Conservation (phyloP, 2,329 filamentous ascomycete genomes). For the Knufia petricola region DNA sequence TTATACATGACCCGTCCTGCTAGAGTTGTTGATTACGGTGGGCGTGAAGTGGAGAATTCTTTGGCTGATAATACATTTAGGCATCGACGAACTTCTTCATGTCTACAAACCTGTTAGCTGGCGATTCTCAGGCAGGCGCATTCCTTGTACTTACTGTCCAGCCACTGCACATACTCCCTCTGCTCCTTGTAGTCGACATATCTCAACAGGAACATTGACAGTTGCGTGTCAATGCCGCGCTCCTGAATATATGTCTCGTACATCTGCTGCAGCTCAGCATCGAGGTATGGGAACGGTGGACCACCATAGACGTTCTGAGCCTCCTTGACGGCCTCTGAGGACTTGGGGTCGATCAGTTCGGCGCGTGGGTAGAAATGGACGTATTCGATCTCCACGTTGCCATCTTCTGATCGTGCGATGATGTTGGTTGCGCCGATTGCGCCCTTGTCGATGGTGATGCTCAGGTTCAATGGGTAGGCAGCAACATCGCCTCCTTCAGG, state of each 20-base stretch:
- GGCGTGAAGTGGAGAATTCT: background rate
- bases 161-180: constrained; percentile 87
- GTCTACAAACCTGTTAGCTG: constrained; percentile 37
- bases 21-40: background rate
- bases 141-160: constrained; percentile 50
- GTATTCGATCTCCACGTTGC: constrained; percentile 78
- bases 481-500: constrained; percentile 42
- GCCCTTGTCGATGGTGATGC: constrained; percentile 80
- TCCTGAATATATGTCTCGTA: constrained; percentile 92
- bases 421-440: constrained; percentile 77
- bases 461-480: constrained; percentile 70
- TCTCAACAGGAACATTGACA: constrained; percentile 86
- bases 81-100: constrained; percentile 78
- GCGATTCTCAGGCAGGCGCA: constrained; percentile 4
- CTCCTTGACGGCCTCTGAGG: constrained; percentile 66
- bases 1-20: no score
- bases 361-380: constrained; percentile 77
- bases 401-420: constrained; percentile 77
- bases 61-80: constrained; percentile 30
- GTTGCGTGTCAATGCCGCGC: constrained; percentile 74
- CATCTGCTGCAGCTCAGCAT: constrained; percentile 87
- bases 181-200: constrained; percentile 99
- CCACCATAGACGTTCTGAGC: constrained; percentile 76
- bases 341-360: constrained; percentile 64
- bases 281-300: constrained; percentile 84